phyloP scores from a whole-genome alignment of 345 rosid species.

The Rhodamnia argentea region DNA sequence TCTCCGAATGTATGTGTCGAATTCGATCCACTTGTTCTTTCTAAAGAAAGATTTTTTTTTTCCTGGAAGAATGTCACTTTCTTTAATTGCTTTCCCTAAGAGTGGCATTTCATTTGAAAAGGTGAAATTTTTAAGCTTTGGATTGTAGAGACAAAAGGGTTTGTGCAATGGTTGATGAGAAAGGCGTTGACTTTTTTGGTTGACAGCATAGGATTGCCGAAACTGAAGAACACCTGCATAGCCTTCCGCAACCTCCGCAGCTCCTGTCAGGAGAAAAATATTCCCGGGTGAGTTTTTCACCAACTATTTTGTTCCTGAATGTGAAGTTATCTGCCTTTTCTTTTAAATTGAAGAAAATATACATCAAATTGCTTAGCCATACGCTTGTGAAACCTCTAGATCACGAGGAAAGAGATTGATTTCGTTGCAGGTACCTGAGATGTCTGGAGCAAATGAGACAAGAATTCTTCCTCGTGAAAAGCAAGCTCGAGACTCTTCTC shows the following conservation, averaged over 20 bases:
- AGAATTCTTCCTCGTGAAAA: conserved; percentile 61
- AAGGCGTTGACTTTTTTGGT: conserved; percentile 10
- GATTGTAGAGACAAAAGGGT: not conserved
- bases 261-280: conserved; percentile 63
- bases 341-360: not conserved
- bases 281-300: conserved; percentile 44
- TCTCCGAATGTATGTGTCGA: not conserved
- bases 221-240: conserved; percentile 71
- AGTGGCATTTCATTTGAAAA: not conserved
- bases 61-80: not conserved
- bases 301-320: not conserved
- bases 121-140: not conserved
- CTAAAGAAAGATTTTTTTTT: not conserved
- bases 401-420: not conserved
- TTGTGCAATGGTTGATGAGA: not conserved
- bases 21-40: not conserved
- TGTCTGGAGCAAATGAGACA: conserved; percentile 82
- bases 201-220: conserved; percentile 83
- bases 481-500: conserved; percentile 70
- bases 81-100: not conserved
- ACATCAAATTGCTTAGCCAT: not conserved
- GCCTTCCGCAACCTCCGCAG: conserved; percentile 40
- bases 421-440: conserved; percentile 48
- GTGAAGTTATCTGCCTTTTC: not conserved
- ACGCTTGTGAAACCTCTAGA: not conserved